These are phyloP conservation scores for Setomelanomma holmii DNA, from an alignment of 2,329 filamentous ascomycete genomes.

Conservation along the genomic window DNA sequence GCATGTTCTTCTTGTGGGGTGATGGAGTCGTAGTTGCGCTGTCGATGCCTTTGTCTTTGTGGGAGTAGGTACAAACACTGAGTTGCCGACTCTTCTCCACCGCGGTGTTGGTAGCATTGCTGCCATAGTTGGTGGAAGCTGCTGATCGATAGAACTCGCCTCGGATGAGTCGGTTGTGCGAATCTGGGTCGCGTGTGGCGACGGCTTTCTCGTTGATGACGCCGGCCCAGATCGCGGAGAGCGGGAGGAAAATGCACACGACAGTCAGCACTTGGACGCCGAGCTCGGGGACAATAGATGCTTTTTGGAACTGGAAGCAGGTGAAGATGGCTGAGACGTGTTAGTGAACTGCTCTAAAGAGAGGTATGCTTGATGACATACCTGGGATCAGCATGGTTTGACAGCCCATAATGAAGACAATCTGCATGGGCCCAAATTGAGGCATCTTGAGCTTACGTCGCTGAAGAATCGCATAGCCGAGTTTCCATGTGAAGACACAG, in stretches of 20 bases:
- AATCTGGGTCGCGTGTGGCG: conserved; percentile 26
- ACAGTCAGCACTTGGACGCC: conserved; percentile 63
- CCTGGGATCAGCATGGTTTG: conserved; percentile 71
- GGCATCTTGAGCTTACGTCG: conserved; percentile 64
- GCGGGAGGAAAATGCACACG: conserved; percentile 68
- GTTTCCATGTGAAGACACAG: conserved; percentile 67
- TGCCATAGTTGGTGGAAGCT: conserved; percentile 8
- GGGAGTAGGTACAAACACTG: conserved; percentile 22
- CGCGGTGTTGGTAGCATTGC: conserved; percentile 11
- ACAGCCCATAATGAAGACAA: conserved; percentile 72
- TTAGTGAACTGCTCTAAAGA: conserved; percentile 22
- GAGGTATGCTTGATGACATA: conserved; percentile 33
- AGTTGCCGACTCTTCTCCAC: conserved; percentile 27
- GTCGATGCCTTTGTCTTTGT: conserved; percentile 24
- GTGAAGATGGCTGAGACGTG: conserved; percentile 64
- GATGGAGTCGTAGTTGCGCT: conserved; percentile 11
- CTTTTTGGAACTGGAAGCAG: conserved; percentile 61
- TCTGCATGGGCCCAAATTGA: conserved; percentile 69
- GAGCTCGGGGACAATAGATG: conserved; percentile 58
- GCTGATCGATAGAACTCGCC: conserved; percentile 28
- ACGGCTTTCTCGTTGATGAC: conserved; percentile 34
- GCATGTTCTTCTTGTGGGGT: conserved; percentile 8
- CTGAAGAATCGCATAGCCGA: conserved; percentile 64
- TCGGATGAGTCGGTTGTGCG: conserved; percentile 36
- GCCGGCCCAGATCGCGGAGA: conserved; percentile 71